Evolutionary conservation across 331 rosid species (phyloP).

Genomic region (Erythrophleum ivorense): DNA sequence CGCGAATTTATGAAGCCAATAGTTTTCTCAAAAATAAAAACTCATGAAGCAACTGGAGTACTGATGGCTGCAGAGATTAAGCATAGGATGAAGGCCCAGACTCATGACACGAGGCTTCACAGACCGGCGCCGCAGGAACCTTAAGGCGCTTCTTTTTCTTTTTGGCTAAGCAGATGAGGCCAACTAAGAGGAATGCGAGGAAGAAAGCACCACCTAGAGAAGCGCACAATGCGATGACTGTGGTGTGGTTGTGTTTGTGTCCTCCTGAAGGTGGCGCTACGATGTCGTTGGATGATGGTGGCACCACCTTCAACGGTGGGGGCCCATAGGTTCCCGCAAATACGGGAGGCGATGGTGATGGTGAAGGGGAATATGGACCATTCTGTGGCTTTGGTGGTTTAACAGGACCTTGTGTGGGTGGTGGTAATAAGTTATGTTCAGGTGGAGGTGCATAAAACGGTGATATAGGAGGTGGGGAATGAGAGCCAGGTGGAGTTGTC

Average conservation of each 20-base stretch:
- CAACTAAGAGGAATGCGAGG: conserved; percentile 48
- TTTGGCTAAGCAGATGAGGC: conserved; percentile 61
- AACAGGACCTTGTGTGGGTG: background rate
- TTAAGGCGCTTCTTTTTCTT: conserved; percentile 55
- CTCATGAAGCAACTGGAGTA: background rate
- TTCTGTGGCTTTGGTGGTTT: background rate
- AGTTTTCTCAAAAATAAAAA: background rate
- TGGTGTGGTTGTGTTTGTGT: conserved; percentile 39
- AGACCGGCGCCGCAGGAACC: conserved; percentile 42
- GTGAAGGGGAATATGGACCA: background rate
- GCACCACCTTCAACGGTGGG: background rate
- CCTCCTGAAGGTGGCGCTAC: background rate
- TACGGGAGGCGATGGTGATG: background rate
- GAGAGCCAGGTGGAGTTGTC: background rate
- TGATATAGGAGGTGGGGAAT: background rate
- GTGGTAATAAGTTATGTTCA: background rate
- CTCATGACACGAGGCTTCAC: background rate
- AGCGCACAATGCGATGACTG: conserved; percentile 51
- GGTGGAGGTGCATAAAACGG: background rate
- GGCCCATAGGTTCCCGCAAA: background rate
- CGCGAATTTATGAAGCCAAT: background rate
- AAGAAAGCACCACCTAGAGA: conserved; percentile 54
- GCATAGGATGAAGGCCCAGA: background rate
- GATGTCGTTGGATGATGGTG: background rate
- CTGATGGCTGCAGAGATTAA: background rate